These are phyloP conservation scores for Apiospora aurea DNA, from an alignment of 2,329 filamentous ascomycete genomes.

Conservation along the genomic window DNA sequence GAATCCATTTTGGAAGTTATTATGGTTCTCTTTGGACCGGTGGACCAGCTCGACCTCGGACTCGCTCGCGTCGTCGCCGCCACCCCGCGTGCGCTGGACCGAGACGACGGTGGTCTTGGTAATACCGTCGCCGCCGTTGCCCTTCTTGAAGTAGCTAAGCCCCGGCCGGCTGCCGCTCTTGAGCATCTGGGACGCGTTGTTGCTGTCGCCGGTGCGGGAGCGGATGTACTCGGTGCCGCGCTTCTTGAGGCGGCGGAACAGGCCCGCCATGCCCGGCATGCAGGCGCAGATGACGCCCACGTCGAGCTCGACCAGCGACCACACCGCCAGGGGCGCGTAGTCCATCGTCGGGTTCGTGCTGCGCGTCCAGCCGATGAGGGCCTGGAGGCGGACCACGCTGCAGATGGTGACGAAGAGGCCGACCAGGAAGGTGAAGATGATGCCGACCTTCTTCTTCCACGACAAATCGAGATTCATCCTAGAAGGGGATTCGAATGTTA, in stretches of 20 bases:
- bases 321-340: conserved; percentile 26
- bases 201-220: conserved; percentile 25
- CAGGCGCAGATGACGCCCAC: conserved; percentile 29
- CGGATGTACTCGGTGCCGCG: conserved; percentile 31
- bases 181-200: conserved; percentile 24
- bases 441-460: conserved; percentile 27
- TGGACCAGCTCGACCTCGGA: conserved; percentile 28
- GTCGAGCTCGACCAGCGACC: conserved; percentile 29
- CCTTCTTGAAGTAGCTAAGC: neutral
- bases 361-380: conserved; percentile 25
- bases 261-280: conserved; percentile 29
- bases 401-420: conserved; percentile 32
- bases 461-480: conserved; percentile 27
- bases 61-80: neutral
- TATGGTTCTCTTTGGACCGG: conserved; percentile 6
- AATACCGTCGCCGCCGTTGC: conserved; percentile 21
- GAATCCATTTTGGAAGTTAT: neutral
- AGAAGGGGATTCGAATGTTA: neutral
- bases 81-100: conserved; percentile 25
- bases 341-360: conserved; percentile 27
- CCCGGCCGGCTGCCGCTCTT: neutral
- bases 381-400: conserved; percentile 27
- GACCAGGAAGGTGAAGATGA: conserved; percentile 40
- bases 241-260: conserved; percentile 30
- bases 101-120: conserved; percentile 29